Conservation (phyloP, 805 yeast genomes). For the Phaffomyces antillensis region DNA sequence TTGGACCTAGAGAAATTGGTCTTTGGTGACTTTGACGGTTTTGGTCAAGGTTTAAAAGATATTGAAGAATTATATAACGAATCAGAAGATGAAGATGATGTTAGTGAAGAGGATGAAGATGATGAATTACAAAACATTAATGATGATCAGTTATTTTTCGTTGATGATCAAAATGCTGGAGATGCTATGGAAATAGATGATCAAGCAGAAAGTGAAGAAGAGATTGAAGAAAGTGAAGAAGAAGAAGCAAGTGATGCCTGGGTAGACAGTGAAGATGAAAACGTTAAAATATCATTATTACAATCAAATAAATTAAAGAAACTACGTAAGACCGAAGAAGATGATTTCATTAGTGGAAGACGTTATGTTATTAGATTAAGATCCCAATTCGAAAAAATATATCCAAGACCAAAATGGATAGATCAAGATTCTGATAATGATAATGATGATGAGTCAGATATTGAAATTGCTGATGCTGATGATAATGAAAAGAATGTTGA, state of each 20-base stretch:
- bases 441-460: conserved; percentile 21
- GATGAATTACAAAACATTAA: conserved; percentile 29
- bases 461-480: conserved; percentile 20
- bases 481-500: conserved; percentile 24
- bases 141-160: conserved; percentile 47
- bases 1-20: conserved; percentile 70
- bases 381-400: conserved; percentile 62
- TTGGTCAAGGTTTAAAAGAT: conserved; percentile 55
- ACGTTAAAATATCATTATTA: conserved; percentile 50
- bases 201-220: conserved; percentile 13
- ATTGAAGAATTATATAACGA: conserved; percentile 44
- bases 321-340: conserved; percentile 55
- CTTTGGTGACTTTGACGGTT: conserved; percentile 81
- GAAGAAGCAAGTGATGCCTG: conserved; percentile 49
- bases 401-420: conserved; percentile 87
- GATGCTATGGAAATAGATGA: conserved; percentile 31
- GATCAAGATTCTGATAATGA: conserved; percentile 21
- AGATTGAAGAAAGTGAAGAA: conserved; percentile 4
- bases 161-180: conserved; percentile 37
- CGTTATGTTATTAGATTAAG: conserved; percentile 60
- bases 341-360: conserved; percentile 46
- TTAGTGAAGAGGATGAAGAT: conserved; percentile 36
- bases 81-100: conserved; percentile 23
- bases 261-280: conserved; percentile 91
- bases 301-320: conserved; percentile 59